Conservation (phyloP, 208 protist species). For the Leishmania braziliensis region DNA sequence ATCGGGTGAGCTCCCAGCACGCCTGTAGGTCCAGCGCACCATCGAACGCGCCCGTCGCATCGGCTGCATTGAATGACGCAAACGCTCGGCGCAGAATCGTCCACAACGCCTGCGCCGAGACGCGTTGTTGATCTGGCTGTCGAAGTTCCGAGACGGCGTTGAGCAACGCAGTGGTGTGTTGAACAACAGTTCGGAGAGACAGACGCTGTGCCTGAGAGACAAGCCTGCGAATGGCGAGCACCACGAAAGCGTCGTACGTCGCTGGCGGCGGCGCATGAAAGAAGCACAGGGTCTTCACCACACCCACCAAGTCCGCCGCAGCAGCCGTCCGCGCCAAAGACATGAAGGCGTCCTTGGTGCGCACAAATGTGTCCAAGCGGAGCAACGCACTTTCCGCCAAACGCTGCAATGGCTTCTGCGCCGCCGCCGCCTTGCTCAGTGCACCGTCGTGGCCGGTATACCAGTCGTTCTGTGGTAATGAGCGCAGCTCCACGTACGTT, state of each 20-base stretch:
- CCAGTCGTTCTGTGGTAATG: slow-evolving; percentile 12
- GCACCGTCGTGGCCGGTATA: not conserved
- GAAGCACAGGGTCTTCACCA: slow-evolving; percentile 49
- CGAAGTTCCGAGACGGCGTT: slow-evolving; percentile 24
- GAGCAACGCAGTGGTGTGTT: slow-evolving; percentile 33
- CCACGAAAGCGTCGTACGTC: slow-evolving; percentile 63
- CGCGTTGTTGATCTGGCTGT: slow-evolving; percentile 25
- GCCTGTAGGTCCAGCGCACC: slow-evolving; percentile 7
- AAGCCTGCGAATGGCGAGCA: slow-evolving; percentile 14
- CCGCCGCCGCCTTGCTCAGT: slow-evolving; percentile 18
- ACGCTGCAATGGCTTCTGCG: slow-evolving; percentile 44
- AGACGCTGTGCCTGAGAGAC: not conserved
- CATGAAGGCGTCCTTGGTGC: slow-evolving; percentile 26
- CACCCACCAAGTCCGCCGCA: slow-evolving; percentile 48
- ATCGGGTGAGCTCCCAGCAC: slow-evolving; percentile 16
- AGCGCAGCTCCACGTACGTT: slow-evolving; percentile 38
- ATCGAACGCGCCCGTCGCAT: not conserved
- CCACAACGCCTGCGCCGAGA: slow-evolving; percentile 24
- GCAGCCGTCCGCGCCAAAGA: slow-evolving; percentile 33
- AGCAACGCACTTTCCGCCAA: slow-evolving; percentile 44
- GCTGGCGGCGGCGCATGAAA: slow-evolving; percentile 73
- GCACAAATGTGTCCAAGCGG: slow-evolving; percentile 56
- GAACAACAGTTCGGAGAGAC: slow-evolving; percentile 9
- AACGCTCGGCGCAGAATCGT: slow-evolving; percentile 15
- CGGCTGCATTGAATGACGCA: not conserved